phyloP scores from a whole-genome alignment of 495 filamentous ascomycete genomes.

The Aspergillus nidulans region DNA sequence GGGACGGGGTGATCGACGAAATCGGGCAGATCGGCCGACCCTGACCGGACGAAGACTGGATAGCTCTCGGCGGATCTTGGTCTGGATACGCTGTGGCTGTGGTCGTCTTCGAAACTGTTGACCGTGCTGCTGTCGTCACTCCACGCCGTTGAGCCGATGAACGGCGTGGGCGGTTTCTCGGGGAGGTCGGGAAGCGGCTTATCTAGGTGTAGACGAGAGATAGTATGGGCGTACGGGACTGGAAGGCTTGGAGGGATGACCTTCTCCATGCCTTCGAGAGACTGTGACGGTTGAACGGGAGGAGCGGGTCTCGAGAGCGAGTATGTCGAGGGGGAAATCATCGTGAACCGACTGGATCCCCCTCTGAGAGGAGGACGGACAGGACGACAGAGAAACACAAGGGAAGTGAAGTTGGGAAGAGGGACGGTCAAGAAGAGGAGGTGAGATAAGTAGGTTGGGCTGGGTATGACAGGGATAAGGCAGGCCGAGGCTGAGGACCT shows the following conservation, averaged over 20 bases:
- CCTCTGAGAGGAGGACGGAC: background rate
- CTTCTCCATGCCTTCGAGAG: conserved; percentile 42
- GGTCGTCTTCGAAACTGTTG: conserved; percentile 20
- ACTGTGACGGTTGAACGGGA: conserved; percentile 35
- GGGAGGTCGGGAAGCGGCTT: conserved; percentile 39
- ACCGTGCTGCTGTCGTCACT: conserved; percentile 33
- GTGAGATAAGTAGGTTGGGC: background rate
- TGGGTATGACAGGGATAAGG: background rate
- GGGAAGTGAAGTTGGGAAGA: background rate
- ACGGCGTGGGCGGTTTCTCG: conserved; percentile 21
- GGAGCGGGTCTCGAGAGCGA: conserved; percentile 27
- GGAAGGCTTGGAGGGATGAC: conserved; percentile 31
- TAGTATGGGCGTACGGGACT: conserved; percentile 8
- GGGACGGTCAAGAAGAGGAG: background rate
- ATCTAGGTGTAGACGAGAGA: conserved; percentile 29
- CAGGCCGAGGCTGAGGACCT: background rate
- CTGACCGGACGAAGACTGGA: conserved; percentile 38
- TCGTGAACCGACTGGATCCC: conserved; percentile 9
- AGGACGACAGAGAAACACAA: background rate
- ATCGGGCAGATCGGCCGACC: conserved; percentile 30
- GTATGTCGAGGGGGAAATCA: conserved; percentile 24
- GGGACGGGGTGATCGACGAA: conserved; percentile 17
- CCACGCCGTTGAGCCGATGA: conserved; percentile 31
- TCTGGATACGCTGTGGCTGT: conserved; percentile 21
- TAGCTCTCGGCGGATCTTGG: conserved; percentile 30